Base-by-base conservation (phyloP, 176 grass and related monocot species). In the Urochloa ruziziensis region DNA sequence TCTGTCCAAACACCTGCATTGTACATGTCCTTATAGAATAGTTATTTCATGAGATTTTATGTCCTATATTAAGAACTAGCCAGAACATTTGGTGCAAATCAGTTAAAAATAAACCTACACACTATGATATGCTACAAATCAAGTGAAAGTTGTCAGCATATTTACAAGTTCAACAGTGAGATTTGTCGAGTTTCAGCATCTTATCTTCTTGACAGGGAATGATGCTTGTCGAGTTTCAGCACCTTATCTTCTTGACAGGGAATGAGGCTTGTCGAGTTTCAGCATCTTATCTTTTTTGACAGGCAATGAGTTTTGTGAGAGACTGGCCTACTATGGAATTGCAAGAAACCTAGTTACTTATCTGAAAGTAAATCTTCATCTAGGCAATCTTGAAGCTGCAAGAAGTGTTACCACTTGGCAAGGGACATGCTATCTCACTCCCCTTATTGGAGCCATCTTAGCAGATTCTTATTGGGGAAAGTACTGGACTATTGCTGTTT, bases 261-360 rank as follows among this genome's bases (percentile, higher is more conserved):
- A 93, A 51, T 53, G 96, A 98, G 36, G 91, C 85, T n/a, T 98
- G 91, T 68, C 39, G 10, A 40, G 8, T 75, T 70, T 80, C 6
- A 70, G 57, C 56, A 61, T 76, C 53, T 19, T 62, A 40, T 27
- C 86, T 36, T 83, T 68, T 67, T 54, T 88, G 80, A 80, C 82
- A 97, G 92, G 95, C 49, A 93, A 58, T 53, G 96, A 98, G 36
- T 93, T 87, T n/a, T 98, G 91, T 68, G 96, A 98, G 58, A 88
- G 96, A 34, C 89, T 98, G 57, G 96, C 92, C 3, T 98, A 93
- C 82, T 98, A 95, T 30, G 96, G 96, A 77, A 95, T 98, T 82
- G 77, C 89, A 19, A 93, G 51, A 66, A 98, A 92, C 47, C 74
- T 98, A 23, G 84, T 98, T 21, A 95, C 89, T 87, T 98, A 95